Evolutionary conservation across 805 yeast species (phyloP), one percentile per base, ranked within the genome.

Genomic region (Metschnikowia henanensis): DNA sequence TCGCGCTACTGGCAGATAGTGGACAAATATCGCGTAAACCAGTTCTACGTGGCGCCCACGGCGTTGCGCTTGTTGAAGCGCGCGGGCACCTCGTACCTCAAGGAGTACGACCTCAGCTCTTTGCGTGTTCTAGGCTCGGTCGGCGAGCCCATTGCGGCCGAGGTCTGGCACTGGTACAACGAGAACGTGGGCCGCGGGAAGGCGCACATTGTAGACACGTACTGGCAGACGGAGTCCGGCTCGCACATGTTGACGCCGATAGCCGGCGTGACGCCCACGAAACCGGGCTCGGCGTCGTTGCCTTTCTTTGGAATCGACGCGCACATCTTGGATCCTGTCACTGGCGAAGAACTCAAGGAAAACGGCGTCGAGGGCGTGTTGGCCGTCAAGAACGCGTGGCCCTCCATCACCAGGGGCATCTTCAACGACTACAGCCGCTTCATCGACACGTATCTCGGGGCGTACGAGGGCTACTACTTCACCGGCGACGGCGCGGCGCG

Each of bases 401-500:
- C 99, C 45, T 90, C 97, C n/a, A 91, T 94, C 83, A 94, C 98
- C 23, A 84, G 99, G 72, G 83, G 97, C 42, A 94, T 94, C 48
- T 91, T 84, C 83, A 84, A 84, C 62, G 89, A 91, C 66, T 95
- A 92, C 66, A 70, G 72, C 50, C 83, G 96, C 59, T 92, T 77
- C 71, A 72, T 90, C 59, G 97, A 92, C 49, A 94, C 98, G 31
- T 94, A 94, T 68, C 76, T 94, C 63, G 84, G 83, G 58, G 96
- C 97, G 40, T 94, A 92, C 73, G 88, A 92, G 47, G 95, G 96
- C 46, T 81, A 79, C 71, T 94, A 90, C 73, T 94, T 94, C 76
- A 87, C 97, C 10, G 99, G 99, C 59, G 99, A 92, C 65, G 98
- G 98, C 71, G 98, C 97, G 42, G 98, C 95, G 34, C 83, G 97